phyloP scores from a whole-genome alignment of 78 protist species.

The Monocercomonoides exilis region DNA sequence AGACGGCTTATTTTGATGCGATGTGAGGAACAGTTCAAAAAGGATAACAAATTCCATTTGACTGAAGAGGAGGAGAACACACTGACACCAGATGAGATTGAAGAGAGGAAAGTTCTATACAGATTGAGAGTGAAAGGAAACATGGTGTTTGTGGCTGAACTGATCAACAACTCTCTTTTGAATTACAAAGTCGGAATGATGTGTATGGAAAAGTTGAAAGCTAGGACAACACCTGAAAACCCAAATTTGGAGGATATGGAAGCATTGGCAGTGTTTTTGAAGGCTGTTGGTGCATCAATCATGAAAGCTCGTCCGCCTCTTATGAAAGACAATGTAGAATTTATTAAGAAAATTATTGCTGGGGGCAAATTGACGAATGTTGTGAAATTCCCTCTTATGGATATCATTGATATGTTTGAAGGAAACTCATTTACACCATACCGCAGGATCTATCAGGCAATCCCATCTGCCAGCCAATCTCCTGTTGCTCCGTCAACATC shows the following conservation, averaged over 20 bases:
- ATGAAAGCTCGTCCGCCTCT: no score
- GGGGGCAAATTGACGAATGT: not conserved
- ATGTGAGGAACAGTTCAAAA: not conserved
- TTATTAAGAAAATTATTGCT: not conserved
- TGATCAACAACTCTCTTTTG: not conserved
- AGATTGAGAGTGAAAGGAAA: not conserved
- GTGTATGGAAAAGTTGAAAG: not conserved
- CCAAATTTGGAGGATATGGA: not conserved
- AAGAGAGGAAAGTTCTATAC: not conserved
- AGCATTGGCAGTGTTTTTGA: not conserved
- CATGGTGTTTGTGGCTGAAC: not conserved
- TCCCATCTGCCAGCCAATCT: no score
- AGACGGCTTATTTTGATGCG: not conserved
- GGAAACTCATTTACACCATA: no score
- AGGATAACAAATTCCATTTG: not conserved
- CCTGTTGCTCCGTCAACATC: no score
- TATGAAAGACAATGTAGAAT: no score
- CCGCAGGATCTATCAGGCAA: no score
- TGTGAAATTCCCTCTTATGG: not conserved
- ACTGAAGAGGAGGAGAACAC: not conserved
- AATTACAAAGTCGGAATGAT: not conserved
- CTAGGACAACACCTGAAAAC: not conserved
- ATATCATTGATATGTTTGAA: not conserved
- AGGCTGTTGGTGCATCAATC: not conserved
- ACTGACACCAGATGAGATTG: not conserved